Evolutionary conservation across 2,329 filamentous ascomycete species (phyloP), one percentile per base, ranked within the genome.

Genomic region (Calonectria fujianensis): DNA sequence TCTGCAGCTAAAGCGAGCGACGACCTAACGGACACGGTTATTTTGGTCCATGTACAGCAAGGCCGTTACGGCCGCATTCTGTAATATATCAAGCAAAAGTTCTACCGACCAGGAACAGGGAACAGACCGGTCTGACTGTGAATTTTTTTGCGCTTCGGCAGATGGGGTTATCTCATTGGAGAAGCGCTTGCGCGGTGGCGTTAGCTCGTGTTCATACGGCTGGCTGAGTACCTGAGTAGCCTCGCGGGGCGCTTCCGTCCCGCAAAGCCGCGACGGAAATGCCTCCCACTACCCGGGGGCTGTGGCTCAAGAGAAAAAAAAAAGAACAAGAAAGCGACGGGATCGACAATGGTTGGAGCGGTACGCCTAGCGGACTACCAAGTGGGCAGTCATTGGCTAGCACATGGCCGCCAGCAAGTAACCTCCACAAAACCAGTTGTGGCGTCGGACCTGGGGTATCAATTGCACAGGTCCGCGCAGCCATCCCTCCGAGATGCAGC

Each of bases 21-120:
- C 81, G 78, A 79, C 76, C 78, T 79, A 80, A 72, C 77, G 70
- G 59, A 79, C 73, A 76, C 74, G 73, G 75, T 80, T 73, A 73
- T 68, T 75, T 75, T 77, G 76, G 57, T 77, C 52, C 48, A 54
- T 81, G 80, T 80, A 79, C 80, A 80, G 75, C 77, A 74, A 80
- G 80, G 75, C 78, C 73, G 63, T 61, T 75, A 67, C 72, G 74
- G 75, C 77, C 78, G 74, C 79, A 77, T 64, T 78, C 79, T 81
- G 80, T 81, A 81, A 81, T 78, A 80, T 81, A 81, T 76, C 69
- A 79, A 76, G 74, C 73, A 79, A 79, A 78, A 74, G 72, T 63
- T 76, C 70, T 74, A 75, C 65, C 74, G 61, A 75, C 71, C 72
- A 75, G 77, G 72, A 54, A 39, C 70, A 57, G 65, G 70, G 57